Base-by-base conservation (phyloP, 2,329 filamentous ascomycete genomes). In the Arthrocladium fulminans region DNA sequence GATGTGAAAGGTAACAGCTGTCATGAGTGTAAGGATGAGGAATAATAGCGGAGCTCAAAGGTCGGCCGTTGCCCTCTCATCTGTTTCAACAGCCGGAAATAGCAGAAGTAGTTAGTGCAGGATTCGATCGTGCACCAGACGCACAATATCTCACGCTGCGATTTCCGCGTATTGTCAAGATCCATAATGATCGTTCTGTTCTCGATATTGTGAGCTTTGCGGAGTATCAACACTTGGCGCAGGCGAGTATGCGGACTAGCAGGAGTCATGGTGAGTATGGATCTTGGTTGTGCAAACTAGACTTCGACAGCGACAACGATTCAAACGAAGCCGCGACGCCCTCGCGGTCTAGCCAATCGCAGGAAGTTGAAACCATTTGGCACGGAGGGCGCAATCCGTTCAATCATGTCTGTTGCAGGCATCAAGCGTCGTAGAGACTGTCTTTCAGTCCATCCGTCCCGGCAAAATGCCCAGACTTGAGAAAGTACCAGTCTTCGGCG, bases 91-190 rank as follows among this genome's bases (percentile, higher is more conserved):
- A 73, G 0, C 88, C 88, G 0, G 76, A 87, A 15, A 79, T 95
- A 0, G 85, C 88, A 48, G 89, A 94, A 57, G 70, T 94, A 50
- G 73, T 85, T 17, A 89, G 87, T 45, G 85, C 86, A 53, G 82
- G 83, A 0, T 95, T 88, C 56, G 84, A 88, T 51, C 86, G 83
- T 59, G 73, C 77, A 2, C 75, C 79, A 3, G 82, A 84, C 59
- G 80, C 79, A 12, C 73, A 73, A 1, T 88, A 85, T 59, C 88
- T 80, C 70, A 83, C 82, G 51, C 76, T 88, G 45, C 76, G 88
- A 1, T 94, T 94, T 59, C 84, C 88, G 1, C 73, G 77, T 2
- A 78, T 92, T 2, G 74, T 79, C 49, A 94, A 89, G 59, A 72
- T 94, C 8, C 87, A 94, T 58, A 77, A 75, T 51, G 88, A 95